Evolutionary conservation across 306 rosid species (phyloP), one percentile per base, ranked within the genome.

Genomic region (Vachellia pachyceras): DNA sequence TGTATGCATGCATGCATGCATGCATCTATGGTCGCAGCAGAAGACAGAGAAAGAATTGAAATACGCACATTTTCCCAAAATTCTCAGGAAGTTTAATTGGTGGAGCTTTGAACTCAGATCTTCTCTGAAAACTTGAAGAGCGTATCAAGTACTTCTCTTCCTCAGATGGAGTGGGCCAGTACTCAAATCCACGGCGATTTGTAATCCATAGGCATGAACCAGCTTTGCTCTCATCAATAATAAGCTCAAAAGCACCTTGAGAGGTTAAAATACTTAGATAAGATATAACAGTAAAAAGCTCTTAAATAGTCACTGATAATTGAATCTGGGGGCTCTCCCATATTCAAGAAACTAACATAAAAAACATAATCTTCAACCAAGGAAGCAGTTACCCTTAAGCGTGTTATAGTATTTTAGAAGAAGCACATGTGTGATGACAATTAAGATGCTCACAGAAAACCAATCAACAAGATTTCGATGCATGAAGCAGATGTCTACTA

Each of bases 141-240:
- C 47, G 76, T 79, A 73, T 0, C 81, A 69, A 0, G 84, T 93
- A 95, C 80, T 93, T 95, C 39, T 85, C 84, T 89, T 87, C 87
- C 87, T 93, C 99, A 33, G 76, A 41, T 35, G 97, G 89, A 67
- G 91, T 85, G 20, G 99, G 99, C 99, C 98, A 95, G 87, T 95
- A 95, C 86, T 95, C 93, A 73, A 90, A 76, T 81, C 99, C 99
- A 74, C 92, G 90, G 39, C 99, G 99, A 77, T 88, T 91, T 60
- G 99, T 89, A 82, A 93, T 91, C 99, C 99, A 93, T 29, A 93
- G 87, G 88, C 99, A 95, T 35, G 90, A 83, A 77, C 98, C 99
- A 73, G 98, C 99, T 90, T 90, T 93, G 77, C 87, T 90, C 81
- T 91, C 98, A 84, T 95, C 93, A 54, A 67, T 89, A 82, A 95